Percentiles rank a stretch among this genome's conserved stretches.
Conservation (phyloP, 176 grass and related monocot species). For the Phoenix roebelenii region DNA sequence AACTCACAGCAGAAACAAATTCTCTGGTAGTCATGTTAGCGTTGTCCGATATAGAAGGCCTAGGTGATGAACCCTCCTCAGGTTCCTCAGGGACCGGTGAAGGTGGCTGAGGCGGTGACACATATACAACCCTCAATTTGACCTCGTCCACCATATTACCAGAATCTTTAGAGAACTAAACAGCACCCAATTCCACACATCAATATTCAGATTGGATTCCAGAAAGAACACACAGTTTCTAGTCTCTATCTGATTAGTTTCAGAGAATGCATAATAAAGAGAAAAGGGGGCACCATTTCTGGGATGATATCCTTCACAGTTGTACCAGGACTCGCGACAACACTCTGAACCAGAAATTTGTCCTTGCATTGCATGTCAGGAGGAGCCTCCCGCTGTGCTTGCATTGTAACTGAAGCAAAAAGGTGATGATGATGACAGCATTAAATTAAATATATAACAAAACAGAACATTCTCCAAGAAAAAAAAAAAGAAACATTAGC, state of each 20-base stretch:
- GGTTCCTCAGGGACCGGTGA: too few relatives aligned
- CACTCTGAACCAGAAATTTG: conserved; percentile 64
- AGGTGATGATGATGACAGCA: too few relatives aligned
- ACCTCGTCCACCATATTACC: conserved; percentile 61
- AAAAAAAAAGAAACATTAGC: not conserved
- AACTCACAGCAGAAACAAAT: conserved; percentile 13
- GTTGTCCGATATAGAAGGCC: not conserved
- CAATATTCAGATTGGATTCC: not conserved
- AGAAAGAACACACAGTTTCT: not conserved
- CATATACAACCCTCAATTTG: conserved; percentile 61
- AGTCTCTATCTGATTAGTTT: conserved; percentile 1
- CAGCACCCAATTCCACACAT: conserved; percentile 2
- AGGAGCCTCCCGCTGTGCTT: conserved; percentile 40
- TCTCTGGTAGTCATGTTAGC: conserved; percentile 29
- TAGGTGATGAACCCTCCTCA: too few relatives aligned
- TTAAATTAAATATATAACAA: too few relatives aligned
- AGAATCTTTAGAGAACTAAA: conserved; percentile 61
- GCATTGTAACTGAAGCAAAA: conserved; percentile 57
- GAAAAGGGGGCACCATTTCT: conserved; percentile 39
- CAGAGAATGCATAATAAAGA: conserved; percentile 6
- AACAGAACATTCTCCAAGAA: not conserved
- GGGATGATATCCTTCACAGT: conserved; percentile 47
- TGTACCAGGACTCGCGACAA: conserved; percentile 30
- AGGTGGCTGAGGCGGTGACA: conserved; percentile 5
- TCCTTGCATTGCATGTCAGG: conserved; percentile 73